Evolutionary conservation across 83 land plant species (phyloP).

Genomic region (Picea mariana): DNA sequence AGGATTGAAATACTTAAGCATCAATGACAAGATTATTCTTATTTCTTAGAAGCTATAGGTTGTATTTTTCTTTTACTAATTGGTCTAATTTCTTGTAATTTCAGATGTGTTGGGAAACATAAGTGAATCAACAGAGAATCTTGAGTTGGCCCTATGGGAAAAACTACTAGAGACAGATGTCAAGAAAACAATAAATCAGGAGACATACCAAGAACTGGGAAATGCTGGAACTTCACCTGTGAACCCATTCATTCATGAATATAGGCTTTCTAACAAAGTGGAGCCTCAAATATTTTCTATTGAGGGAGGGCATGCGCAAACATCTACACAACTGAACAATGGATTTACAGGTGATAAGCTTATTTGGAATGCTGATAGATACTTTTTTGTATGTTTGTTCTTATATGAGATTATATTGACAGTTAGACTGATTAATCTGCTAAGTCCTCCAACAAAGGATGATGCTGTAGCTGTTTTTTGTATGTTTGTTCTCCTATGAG

Average conservation of each 20-base stretch:
- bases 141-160: constrained; percentile 4
- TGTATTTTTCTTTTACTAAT: neutral
- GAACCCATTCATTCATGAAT: neutral
- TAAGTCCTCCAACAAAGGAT: too few species aligned
- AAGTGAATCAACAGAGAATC: neutral
- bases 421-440: too few species aligned
- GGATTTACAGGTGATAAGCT: too few species aligned
- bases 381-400: too few species aligned
- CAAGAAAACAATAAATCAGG: neutral
- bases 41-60: neutral
- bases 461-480: too few species aligned
- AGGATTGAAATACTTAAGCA: neutral
- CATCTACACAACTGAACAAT: too few species aligned
- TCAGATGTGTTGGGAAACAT: neutral
- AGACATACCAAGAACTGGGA: neutral
- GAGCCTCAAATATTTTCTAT: too few species aligned
- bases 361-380: too few species aligned
- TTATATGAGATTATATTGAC: too few species aligned
- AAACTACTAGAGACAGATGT: neutral
- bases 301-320: too few species aligned
- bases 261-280: too few species aligned
- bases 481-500: too few species aligned
- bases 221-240: constrained; percentile 1
- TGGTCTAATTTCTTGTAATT: neutral
- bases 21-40: neutral